A percentile compares a stretch with the other conserved stretches of the same genome.
Conservation (phyloP, 2,329 filamentous ascomycete genomes). For the Phyllosticta ampelicida region DNA sequence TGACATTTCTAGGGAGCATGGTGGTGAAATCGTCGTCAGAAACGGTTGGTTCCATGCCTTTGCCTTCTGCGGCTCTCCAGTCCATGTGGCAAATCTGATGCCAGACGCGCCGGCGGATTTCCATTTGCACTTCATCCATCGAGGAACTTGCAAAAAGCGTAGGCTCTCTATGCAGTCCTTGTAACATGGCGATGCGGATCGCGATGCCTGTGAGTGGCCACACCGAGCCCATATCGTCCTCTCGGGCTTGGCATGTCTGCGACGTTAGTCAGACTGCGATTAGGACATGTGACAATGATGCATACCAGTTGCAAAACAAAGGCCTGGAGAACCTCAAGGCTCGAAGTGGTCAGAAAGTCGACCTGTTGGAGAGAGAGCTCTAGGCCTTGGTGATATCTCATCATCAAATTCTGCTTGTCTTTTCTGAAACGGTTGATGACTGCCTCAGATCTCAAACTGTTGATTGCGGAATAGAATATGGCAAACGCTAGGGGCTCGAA, state of each 20-base stretch:
- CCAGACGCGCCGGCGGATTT: constrained; percentile 27
- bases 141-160: constrained; percentile 26
- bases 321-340: constrained; percentile 26
- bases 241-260: constrained; percentile 25
- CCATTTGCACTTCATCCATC: constrained; percentile 28
- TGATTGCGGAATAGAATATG: constrained; percentile 27
- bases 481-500: constrained; percentile 25
- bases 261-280: neutral
- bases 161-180: constrained; percentile 29
- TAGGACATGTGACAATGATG: neutral
- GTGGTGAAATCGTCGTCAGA: constrained; percentile 29
- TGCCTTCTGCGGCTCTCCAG: constrained; percentile 28
- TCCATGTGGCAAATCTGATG: constrained; percentile 29
- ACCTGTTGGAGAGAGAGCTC: constrained; percentile 26
- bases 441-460: constrained; percentile 21
- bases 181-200: constrained; percentile 26
- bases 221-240: constrained; percentile 30
- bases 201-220: constrained; percentile 29
- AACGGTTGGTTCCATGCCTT: constrained; percentile 28
- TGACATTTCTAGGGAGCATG: constrained; percentile 26
- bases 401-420: constrained; percentile 22
- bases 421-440: constrained; percentile 23
- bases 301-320: constrained; percentile 25
- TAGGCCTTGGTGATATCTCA: constrained; percentile 24
- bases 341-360: constrained; percentile 28